Percentiles rank a stretch among this genome's conserved stretches.
Evolutionary conservation across 2,329 filamentous ascomycete species (phyloP).

Genomic region (Mycosphaerella sp.): DNA sequence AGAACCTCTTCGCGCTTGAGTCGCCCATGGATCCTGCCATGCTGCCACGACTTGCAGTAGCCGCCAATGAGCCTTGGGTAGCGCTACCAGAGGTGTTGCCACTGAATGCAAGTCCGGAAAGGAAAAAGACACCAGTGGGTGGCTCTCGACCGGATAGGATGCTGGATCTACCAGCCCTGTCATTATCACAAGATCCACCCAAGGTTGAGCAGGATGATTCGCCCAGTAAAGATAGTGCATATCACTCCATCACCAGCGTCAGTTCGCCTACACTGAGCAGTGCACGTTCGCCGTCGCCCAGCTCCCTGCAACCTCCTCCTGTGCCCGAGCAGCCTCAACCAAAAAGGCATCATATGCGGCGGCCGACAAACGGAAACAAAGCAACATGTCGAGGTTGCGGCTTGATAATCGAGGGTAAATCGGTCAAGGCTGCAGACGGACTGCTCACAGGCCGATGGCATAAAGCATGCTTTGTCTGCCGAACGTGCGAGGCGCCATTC

Average conservation of each 20-base stretch:
- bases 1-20: constrained; percentile 20
- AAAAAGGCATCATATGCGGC: not conserved
- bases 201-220: not conserved
- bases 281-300: constrained; percentile 13
- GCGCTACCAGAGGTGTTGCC: not conserved
- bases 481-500: constrained; percentile 74
- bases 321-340: constrained; percentile 14
- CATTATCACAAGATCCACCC: not conserved
- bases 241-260: constrained; percentile 4
- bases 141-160: not conserved
- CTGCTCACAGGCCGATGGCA: constrained; percentile 90
- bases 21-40: constrained; percentile 33
- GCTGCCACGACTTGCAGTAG: constrained; percentile 5
- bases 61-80: constrained; percentile 19
- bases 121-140: constrained; percentile 3
- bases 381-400: constrained; percentile 80
- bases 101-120: constrained; percentile 1
- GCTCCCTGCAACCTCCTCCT: constrained; percentile 15
- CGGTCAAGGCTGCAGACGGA: constrained; percentile 87
- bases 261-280: not conserved
- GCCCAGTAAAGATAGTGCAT: constrained; percentile 12
- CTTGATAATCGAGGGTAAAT: constrained; percentile 76
- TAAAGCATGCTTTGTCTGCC: constrained; percentile 89
- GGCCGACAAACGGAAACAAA: constrained; percentile 37
- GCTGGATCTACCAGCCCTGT: not conserved